These are phyloP conservation scores for Hibiscus tridactylites DNA, from an alignment of 345 rosid genomes.

Conservation along the genomic window DNA sequence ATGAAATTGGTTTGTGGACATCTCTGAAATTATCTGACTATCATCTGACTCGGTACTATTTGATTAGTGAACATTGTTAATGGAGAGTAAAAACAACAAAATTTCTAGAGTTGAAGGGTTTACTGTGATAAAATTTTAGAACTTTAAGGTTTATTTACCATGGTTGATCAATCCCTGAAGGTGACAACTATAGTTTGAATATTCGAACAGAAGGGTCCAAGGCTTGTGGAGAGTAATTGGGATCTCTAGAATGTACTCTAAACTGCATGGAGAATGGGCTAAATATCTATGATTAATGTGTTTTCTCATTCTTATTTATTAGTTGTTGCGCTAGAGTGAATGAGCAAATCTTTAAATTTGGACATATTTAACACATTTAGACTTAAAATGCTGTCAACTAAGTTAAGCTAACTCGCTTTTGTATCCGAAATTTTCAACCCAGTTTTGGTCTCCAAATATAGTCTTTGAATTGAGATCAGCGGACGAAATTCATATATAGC, in stretches of 20 bases:
- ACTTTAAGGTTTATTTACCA: neutral
- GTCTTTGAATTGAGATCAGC: neutral
- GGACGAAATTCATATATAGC: neutral
- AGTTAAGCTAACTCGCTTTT: neutral
- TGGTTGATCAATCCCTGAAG: neutral
- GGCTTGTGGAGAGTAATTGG: neutral
- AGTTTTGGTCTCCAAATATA: neutral
- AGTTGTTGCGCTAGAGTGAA: neutral
- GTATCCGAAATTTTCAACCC: neutral
- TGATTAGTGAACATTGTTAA: neutral
- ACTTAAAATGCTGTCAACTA: neutral
- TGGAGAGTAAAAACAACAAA: neutral
- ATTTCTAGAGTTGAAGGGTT: neutral
- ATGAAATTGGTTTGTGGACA: neutral
- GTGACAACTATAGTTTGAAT: neutral
- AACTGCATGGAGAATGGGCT: neutral
- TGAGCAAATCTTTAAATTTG: neutral
- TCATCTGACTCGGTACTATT: neutral
- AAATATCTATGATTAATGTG: neutral
- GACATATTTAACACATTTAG: neutral
- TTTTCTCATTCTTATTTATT: neutral
- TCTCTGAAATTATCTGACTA: neutral
- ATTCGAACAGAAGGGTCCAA: neutral
- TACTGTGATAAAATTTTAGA: neutral
- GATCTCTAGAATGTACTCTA: neutral